Conservation (phyloP, 495 filamentous ascomycete genomes). For the Penicillium lividum region DNA sequence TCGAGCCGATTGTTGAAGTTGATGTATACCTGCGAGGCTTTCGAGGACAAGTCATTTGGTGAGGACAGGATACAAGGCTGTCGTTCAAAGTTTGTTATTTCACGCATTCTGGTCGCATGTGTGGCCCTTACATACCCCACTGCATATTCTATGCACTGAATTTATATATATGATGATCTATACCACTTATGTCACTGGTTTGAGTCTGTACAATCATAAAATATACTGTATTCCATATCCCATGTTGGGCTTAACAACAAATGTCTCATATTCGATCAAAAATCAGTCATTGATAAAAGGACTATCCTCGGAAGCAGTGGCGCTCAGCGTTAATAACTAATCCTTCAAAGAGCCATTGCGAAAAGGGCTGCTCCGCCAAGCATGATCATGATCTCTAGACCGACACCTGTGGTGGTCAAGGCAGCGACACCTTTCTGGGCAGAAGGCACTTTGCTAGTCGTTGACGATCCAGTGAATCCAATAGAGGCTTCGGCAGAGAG, state of each 20-base stretch:
- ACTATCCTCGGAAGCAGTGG: neutral
- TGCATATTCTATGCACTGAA: constrained; percentile 15
- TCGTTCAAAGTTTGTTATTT: constrained; percentile 4
- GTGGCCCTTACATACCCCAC: constrained; percentile 23
- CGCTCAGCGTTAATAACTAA: neutral
- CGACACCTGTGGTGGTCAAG: constrained; percentile 29
- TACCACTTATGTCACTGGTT: neutral
- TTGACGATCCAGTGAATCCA: neutral
- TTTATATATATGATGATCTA: neutral
- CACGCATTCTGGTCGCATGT: constrained; percentile 11
- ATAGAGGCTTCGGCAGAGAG: neutral
- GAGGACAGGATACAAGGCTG: neutral
- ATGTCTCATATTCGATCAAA: neutral
- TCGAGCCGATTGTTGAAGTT: neutral
- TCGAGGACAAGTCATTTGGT: neutral
- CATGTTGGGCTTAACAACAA: no score
- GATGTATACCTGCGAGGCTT: neutral
- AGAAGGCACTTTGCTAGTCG: neutral
- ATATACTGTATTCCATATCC: no score
- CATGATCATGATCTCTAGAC: constrained; percentile 44
- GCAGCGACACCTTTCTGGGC: constrained; percentile 26
- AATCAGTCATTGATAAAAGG: neutral
- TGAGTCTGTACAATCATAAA: no score
- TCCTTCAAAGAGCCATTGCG: constrained; percentile 40
- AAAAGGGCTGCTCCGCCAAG: constrained; percentile 43